Percentiles rank a stretch among this genome's conserved stretches.
These are phyloP conservation scores for Rosa multiflora DNA, from an alignment of 306 rosid genomes.

Conservation along the genomic window DNA sequence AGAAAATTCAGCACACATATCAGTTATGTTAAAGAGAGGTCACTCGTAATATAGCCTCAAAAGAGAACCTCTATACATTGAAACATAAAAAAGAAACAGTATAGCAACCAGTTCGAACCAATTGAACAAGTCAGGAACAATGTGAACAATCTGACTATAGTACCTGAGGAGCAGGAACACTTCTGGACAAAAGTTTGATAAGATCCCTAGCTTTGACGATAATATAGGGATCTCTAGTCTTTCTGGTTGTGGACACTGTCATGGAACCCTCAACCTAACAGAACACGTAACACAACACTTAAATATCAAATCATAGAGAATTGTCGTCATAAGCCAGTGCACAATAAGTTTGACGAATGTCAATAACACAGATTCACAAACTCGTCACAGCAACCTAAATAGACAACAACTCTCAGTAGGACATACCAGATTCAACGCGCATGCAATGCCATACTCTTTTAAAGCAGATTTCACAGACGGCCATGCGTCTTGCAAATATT, in stretches of 20 bases:
- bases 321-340: neutral
- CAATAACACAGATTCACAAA: neutral
- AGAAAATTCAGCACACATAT: neutral
- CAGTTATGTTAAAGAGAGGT: neutral
- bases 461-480: conserved; percentile 62
- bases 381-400: neutral
- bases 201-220: conserved; percentile 89
- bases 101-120: neutral
- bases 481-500: conserved; percentile 78
- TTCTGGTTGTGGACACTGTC: conserved; percentile 91
- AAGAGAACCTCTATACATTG: neutral
- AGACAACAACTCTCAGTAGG: neutral
- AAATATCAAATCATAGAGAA: neutral
- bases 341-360: neutral
- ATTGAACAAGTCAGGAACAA: neutral
- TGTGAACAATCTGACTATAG: neutral
- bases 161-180: conserved; percentile 95
- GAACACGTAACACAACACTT: neutral
- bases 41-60: neutral
- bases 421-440: conserved; percentile 73
- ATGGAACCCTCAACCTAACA: conserved; percentile 81
- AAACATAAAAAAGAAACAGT: neutral
- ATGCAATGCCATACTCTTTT: conserved; percentile 51
- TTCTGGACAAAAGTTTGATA: conserved; percentile 80
- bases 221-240: conserved; percentile 83